Percentiles rank a stretch among this genome's conserved stretches.
phyloP scores from a whole-genome alignment of 2,329 filamentous ascomycete species.

The Coniochaeta hoffmannii region DNA sequence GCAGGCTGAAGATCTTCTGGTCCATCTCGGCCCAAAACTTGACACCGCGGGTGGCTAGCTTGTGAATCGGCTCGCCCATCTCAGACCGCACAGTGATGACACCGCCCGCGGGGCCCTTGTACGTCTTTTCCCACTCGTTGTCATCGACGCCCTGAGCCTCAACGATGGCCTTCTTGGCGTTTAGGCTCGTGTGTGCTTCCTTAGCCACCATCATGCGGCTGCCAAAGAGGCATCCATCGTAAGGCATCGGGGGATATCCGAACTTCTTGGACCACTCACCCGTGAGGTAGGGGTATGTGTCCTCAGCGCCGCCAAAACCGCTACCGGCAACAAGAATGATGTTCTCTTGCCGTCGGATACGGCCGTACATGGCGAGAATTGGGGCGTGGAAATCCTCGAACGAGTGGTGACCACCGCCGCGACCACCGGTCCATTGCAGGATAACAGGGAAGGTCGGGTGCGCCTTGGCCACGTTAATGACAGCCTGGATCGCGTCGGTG shows the following conservation, averaged over 20 bases:
- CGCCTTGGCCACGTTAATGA: slow-evolving; percentile 90
- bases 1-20: slow-evolving; percentile 91
- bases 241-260: slow-evolving; percentile 88
- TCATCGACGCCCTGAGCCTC: slow-evolving; percentile 80
- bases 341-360: slow-evolving; percentile 79
- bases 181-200: slow-evolving; percentile 81
- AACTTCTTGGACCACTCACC: slow-evolving; percentile 82
- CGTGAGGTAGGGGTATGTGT: slow-evolving; percentile 88
- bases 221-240: slow-evolving; percentile 84
- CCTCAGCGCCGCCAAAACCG: slow-evolving; percentile 83
- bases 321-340: slow-evolving; percentile 84
- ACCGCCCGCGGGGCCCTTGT: slow-evolving; percentile 84
- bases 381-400: slow-evolving; percentile 94
- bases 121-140: slow-evolving; percentile 82
- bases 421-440: slow-evolving; percentile 90
- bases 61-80: slow-evolving; percentile 99
- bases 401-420: slow-evolving; percentile 90
- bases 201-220: slow-evolving; percentile 94
- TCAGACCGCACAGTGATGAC: slow-evolving; percentile 95
- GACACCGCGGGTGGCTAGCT: slow-evolving; percentile 93
- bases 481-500: slow-evolving; percentile 76
- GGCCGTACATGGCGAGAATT: slow-evolving; percentile 82
- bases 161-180: slow-evolving; percentile 83
- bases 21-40: slow-evolving; percentile 99
- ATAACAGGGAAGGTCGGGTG: slow-evolving; percentile 90